Conservation (phyloP, 2,329 filamentous ascomycete genomes). For the Fusarium sp. region DNA sequence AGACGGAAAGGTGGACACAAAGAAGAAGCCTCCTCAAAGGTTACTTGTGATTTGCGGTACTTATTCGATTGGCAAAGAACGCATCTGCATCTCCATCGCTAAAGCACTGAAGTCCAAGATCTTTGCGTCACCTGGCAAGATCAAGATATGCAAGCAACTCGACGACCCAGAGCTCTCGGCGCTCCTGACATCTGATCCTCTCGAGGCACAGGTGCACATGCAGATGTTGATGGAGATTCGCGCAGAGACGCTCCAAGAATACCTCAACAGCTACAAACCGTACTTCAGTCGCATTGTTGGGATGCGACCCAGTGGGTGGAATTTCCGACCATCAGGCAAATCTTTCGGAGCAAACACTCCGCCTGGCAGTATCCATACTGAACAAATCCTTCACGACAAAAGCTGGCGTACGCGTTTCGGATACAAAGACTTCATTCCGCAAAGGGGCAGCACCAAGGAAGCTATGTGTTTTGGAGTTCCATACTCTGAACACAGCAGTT, state of each 20-base stretch:
- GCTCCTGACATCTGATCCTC: slow-evolving; percentile 84
- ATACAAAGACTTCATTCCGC: slow-evolving; percentile 80
- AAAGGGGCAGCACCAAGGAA: slow-evolving; percentile 86
- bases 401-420: slow-evolving; percentile 84
- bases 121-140: slow-evolving; percentile 86
- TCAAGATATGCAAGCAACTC: slow-evolving; percentile 85
- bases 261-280: slow-evolving; percentile 83
- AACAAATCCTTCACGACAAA: slow-evolving; percentile 68
- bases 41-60: slow-evolving; percentile 95
- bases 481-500: slow-evolving; percentile 96
- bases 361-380: slow-evolving; percentile 65
- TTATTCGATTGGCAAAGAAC: slow-evolving; percentile 98
- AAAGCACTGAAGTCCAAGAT: slow-evolving; percentile 89
- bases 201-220: slow-evolving; percentile 96
- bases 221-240: slow-evolving; percentile 95
- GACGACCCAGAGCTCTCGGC: slow-evolving; percentile 86
- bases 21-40: slow-evolving; percentile 63
- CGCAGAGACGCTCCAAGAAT: slow-evolving; percentile 91
- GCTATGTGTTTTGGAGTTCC: slow-evolving; percentile 94
- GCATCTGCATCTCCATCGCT: slow-evolving; percentile 93
- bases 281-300: slow-evolving; percentile 90
- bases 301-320: slow-evolving; percentile 95
- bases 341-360: slow-evolving; percentile 69
- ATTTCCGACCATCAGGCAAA: slow-evolving; percentile 78
- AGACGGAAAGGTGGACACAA: slow-evolving; percentile 50